Base-by-base conservation (phyloP, 495 filamentous ascomycete genomes). In the Chaetomidium leptoderma region DNA sequence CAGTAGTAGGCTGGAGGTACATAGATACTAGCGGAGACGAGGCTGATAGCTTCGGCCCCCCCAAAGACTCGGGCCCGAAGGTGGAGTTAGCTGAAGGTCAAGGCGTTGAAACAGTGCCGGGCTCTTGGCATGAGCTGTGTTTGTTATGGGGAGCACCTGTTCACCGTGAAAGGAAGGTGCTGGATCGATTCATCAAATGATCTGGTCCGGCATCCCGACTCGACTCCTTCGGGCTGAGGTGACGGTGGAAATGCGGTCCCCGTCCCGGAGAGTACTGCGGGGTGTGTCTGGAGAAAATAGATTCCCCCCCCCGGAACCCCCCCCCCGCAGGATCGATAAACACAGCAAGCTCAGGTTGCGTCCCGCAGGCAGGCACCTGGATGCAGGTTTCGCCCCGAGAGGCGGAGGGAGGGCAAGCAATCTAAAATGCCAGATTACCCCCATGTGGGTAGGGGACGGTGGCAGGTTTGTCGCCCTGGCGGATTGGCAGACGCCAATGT, bases 221-320 rank as follows among this genome's bases (percentile, higher is more conserved):
- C 11, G 54, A 44, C 9, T 45, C 35, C 49, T 36, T 37, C 19
- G 55, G 57, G 19, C 43, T 36, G 47, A 44, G 24, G 36, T 29
- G 26, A 23, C 57, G 59, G 36, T 72, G 69, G 67, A 70, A 70
- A 70, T 47, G 48, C 69, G 67, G 69, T 65, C 66, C 65, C 65
- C 46, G 19, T 67, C 51, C 69, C 67, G 69, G 59, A 51, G 50
- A 62, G 53, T 58, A 43, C 45, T 13, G 56, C 51, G 65, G 59
- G 61, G 60, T 55, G 62, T 39, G 30, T 58, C 21, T 51, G 48
- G 48, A 60, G 48, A 53, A 36, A 66, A 69, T 70, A 63, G 64
- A 70, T 66, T 64, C 44, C 53, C 58, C 61, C 39, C 63, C n/a
- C n/a, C n/a, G n/a, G n/a, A n/a, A n/a, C n/a, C n/a, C n/a, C n/a